These are phyloP conservation scores for Phaseolus lunatus DNA, from an alignment of 306 rosid species.

Conservation along the genomic window DNA sequence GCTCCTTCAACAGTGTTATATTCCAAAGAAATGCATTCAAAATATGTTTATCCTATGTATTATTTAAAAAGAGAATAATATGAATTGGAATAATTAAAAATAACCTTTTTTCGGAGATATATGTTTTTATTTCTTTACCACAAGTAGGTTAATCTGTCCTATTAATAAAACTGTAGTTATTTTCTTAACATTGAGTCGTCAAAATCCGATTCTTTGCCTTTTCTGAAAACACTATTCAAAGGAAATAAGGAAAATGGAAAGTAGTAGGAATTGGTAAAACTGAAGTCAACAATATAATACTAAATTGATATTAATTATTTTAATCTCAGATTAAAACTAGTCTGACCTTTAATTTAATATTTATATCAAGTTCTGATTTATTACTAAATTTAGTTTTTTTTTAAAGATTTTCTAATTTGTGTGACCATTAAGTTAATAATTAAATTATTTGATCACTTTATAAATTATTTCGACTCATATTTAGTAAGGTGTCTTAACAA, in stretches of 20 bases:
- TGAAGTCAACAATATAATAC: background rate
- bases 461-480: too few species aligned
- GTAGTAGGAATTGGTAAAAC: slow-evolving; percentile 3
- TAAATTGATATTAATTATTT: background rate
- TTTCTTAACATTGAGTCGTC: slow-evolving; percentile 1
- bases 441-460: too few species aligned
- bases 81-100: too few species aligned
- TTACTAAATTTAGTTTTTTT: background rate
- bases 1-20: too few species aligned
- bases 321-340: background rate
- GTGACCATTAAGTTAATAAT: too few species aligned
- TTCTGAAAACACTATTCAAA: background rate
- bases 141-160: slow-evolving; percentile 14
- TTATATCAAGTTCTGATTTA: background rate
- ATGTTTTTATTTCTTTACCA: slow-evolving; percentile 27
- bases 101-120: slow-evolving; percentile 33
- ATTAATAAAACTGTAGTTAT: slow-evolving; percentile 38
- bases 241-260: slow-evolving; percentile 22
- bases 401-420: too few species aligned
- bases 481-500: too few species aligned
- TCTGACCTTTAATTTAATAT: background rate
- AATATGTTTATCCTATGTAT: too few species aligned
- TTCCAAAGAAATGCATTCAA: too few species aligned
- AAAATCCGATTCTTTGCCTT: slow-evolving; percentile 42
- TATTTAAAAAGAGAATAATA: too few species aligned